A percentile compares a stretch with the other conserved stretches of the same genome.
Conservation (phyloP, 2,329 filamentous ascomycete genomes). For the Grosmannia penicillata region DNA sequence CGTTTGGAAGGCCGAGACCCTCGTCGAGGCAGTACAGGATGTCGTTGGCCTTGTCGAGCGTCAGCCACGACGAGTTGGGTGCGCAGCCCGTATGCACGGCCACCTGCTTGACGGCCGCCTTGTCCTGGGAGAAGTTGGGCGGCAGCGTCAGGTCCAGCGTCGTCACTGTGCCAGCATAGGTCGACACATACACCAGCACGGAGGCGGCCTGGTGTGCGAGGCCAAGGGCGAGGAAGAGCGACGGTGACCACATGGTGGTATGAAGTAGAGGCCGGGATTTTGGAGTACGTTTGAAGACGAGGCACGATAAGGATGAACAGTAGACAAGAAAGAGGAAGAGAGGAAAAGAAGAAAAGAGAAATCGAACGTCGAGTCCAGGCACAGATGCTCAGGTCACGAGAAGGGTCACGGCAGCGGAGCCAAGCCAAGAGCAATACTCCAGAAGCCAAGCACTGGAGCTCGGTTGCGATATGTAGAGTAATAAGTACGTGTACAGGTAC, state of each 20-base stretch:
- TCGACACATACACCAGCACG: conserved; percentile 30
- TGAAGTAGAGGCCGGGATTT: too few species aligned
- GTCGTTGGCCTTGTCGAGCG: conserved; percentile 32
- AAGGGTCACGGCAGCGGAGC: too few species aligned
- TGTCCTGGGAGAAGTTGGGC: conserved; percentile 9
- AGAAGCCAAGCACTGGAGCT: too few species aligned
- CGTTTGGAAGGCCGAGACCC: conserved; percentile 29
- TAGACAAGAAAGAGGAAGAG: not conserved
- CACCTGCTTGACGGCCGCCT: too few species aligned
- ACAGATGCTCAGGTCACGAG: too few species aligned
- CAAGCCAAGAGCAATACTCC: too few species aligned
- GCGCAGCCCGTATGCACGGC: conserved; percentile 32
- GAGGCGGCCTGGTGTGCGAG: conserved; percentile 18
- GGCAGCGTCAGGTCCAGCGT: conserved; percentile 27
- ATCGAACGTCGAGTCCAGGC: too few species aligned
- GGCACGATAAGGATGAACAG: not conserved
- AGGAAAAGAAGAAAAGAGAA: not conserved
- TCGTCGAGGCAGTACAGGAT: conserved; percentile 48
- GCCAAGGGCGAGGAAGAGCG: conserved; percentile 10
- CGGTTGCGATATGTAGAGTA: too few species aligned
- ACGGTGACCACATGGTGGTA: too few species aligned
- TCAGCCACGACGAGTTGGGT: conserved; percentile 44
- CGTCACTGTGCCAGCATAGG: conserved; percentile 32
- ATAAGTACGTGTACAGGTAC: too few species aligned
- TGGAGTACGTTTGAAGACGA: not conserved